These are phyloP conservation scores for Zoysia matrella DNA, from an alignment of 202 grass and related monocot genomes.

Conservation along the genomic window DNA sequence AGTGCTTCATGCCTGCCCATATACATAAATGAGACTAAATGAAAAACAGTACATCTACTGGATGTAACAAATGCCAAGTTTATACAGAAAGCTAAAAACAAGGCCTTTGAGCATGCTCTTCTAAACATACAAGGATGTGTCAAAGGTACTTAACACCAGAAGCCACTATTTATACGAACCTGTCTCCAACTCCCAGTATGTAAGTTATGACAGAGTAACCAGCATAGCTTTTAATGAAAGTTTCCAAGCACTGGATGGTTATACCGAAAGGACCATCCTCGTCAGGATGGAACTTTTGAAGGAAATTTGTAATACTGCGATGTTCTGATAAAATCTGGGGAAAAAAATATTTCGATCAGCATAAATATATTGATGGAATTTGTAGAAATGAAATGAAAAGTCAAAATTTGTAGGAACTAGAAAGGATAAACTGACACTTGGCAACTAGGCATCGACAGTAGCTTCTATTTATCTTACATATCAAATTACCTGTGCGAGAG, in stretches of 20 bases:
- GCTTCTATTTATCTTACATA: constrained; percentile 6
- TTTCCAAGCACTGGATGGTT: constrained; percentile 95
- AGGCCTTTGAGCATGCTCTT: not conserved
- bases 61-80: not conserved
- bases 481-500: constrained; percentile 87
- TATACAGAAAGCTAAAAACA: not conserved
- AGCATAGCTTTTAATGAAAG: constrained; percentile 98
- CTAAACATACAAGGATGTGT: constrained; percentile 4
- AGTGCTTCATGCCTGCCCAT: constrained; percentile 18
- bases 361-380: not conserved
- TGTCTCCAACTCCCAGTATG: constrained; percentile 97
- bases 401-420: constrained; percentile 21
- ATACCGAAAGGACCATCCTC: constrained; percentile 97
- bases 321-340: constrained; percentile 95
- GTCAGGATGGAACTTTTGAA: constrained; percentile 93
- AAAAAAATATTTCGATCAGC: constrained; percentile 43
- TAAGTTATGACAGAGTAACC: constrained; percentile 99
- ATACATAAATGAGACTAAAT: not conserved
- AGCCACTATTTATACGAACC: constrained; percentile 47
- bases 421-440: constrained; percentile 28
- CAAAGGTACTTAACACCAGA: constrained; percentile 27
- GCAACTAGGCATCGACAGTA: constrained; percentile 18
- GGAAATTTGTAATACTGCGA: constrained; percentile 90
- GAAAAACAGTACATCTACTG: not conserved
- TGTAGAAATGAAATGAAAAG: constrained; percentile 12